Evolutionary conservation across 257 asterid genomes (phyloP).

Genomic region (Rubia yunnanensis): DNA sequence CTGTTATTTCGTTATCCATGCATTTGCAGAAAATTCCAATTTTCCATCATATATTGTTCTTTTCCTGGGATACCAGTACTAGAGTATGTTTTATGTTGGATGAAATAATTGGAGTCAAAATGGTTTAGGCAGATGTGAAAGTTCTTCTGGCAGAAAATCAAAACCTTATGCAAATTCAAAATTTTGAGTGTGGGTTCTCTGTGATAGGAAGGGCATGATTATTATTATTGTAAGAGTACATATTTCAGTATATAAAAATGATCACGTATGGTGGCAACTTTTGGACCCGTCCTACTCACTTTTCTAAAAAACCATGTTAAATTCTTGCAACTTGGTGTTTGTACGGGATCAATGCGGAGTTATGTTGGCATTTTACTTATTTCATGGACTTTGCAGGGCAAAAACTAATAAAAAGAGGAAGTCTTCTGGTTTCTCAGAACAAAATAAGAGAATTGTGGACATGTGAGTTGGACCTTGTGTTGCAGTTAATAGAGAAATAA

Average conservation of each 20-base stretch:
- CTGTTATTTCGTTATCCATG: neutral
- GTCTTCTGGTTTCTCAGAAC: constrained; percentile 34
- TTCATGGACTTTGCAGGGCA: constrained; percentile 38
- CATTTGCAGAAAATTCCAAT: neutral
- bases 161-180: neutral
- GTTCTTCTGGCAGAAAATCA: neutral
- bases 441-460: constrained; percentile 30
- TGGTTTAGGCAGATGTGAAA: neutral
- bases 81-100: neutral
- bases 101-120: neutral
- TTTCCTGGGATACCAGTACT: neutral
- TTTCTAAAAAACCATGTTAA: neutral
- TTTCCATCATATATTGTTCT: neutral
- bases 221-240: neutral
- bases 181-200: neutral
- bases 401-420: constrained; percentile 44
- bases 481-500: constrained; percentile 11
- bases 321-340: neutral
- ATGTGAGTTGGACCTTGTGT: constrained; percentile 41
- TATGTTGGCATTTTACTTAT: constrained; percentile 2
- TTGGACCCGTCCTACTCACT: neutral
- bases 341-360: neutral
- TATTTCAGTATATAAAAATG: neutral
- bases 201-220: neutral
- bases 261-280: neutral